A percentile compares a stretch with the other conserved stretches of the same genome.
These are phyloP conservation scores for Linderniella brevidens DNA, from an alignment of 257 asterid species.

Conservation along the genomic window DNA sequence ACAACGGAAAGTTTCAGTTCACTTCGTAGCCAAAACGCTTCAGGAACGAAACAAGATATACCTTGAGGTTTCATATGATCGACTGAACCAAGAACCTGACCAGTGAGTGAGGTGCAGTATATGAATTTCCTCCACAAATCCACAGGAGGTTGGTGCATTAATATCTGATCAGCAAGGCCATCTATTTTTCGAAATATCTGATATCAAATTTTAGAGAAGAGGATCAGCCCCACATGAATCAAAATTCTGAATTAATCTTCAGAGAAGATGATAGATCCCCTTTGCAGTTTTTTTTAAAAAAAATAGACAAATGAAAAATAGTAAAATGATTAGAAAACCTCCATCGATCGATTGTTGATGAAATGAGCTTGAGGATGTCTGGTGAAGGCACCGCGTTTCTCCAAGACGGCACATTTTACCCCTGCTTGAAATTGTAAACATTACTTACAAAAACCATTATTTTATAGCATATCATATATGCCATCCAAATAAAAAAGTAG, in stretches of 20 bases:
- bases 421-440: conserved; percentile 25
- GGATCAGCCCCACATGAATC: conserved; percentile 12
- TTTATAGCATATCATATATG: no score
- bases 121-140: conserved; percentile 91
- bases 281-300: neutral
- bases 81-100: conserved; percentile 68
- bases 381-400: conserved; percentile 52
- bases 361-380: conserved; percentile 95
- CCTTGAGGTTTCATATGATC: conserved; percentile 94
- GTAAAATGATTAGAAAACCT: conserved; percentile 31
- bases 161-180: conserved; percentile 72
- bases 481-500: neutral
- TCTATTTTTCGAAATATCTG: conserved; percentile 73
- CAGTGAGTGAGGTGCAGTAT: conserved; percentile 80
- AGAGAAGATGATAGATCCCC: neutral
- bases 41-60: conserved; percentile 9
- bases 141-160: conserved; percentile 71
- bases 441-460: no score
- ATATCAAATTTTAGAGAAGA: conserved; percentile 22
- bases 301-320: neutral
- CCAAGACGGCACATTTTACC: conserved; percentile 66
- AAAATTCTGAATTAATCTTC: neutral
- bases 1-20: no score
- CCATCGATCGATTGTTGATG: conserved; percentile 84
- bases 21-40: no score